Base-by-base conservation (phyloP, 768 basidiomycete genomes). In the Lanmaoa pseudosensibilis region DNA sequence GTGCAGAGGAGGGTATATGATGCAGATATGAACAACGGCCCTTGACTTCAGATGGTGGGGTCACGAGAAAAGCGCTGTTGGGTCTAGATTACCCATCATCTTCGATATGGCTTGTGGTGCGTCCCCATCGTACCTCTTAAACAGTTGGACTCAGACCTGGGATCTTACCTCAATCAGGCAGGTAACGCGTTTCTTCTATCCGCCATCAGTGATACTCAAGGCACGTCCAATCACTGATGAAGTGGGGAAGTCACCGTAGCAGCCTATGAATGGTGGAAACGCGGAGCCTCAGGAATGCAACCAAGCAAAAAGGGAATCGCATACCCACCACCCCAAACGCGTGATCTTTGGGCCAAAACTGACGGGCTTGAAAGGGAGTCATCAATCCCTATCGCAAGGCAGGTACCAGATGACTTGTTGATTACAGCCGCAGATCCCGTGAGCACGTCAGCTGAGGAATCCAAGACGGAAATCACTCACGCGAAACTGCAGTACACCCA, bases 191-290 rank as follows among this genome's bases (percentile, higher is more conserved):
- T 32, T 46, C n/a, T 19, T 46, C 39, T 18, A 19, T 46, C 40
- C 46, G 0, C 15, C 39, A 77, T 59, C 76, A 73, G 70, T 44
- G 43, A 46, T 21, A 12, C 46, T 63, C 41, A 40, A 33, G 10
- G 39, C 5, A 32, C 23, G 37, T 25, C 9, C 39, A 9, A 58
- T 43, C 36, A 16, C 18, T 8, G 25, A 37, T 52, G 18, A 56
- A 90, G 86, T 55, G 87, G 86, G 8, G 87, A 89, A 70, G 85
- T 77, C 1, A 87, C 86, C 5, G 54, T 82, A 12, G 80, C 81
- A 4, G 71, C 85, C 13, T 68, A 78, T 43, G 84, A 87, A 60
- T 90, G 87, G 87, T 83, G 81, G 75, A 73, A 75, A 43, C 55
- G 68, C 4, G 79, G 68, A 16, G n/a, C 27, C 30, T 58, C 60